Base-by-base conservation (phyloP, 345 rosid genomes). In the Eucalyptus polybractea region DNA sequence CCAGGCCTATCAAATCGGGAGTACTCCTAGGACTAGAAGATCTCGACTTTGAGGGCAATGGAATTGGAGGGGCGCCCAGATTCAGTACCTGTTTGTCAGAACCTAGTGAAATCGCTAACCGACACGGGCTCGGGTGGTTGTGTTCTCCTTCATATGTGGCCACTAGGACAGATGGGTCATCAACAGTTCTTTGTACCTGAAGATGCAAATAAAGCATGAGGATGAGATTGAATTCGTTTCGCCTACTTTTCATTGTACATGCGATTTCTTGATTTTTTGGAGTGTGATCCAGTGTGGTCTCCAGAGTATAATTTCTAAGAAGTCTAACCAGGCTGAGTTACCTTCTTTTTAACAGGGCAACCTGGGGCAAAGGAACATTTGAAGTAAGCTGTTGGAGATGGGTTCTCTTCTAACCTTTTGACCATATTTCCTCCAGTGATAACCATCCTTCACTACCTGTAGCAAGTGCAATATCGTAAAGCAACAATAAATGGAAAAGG, bases 351-450 rank as follows among this genome's bases (percentile, higher is more conserved):
- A 4, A 95, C 99, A 2, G 98, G 97, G 92, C 99, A 97, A 72
- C 88, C 88, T 14, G 97, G 99, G 37, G 99, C 98, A 83, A 89
- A 94, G 8, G 99, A 97, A 90, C 99, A 97, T 92, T 92, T 95
- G 90, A 92, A 97, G 93, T 97, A 97, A 89, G 99, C 99, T 88
- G 98, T 94, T 17, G 99, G 99, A 21, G 95, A 97, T 6, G 99
- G 97, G 91, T 97, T 97, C 99, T 92, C 96, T 95, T 21, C 99
- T 97, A 22, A 96, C 98, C 91, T 97, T 97, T 89, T 96, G 99
- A 37, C 99, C 99, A 56, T 97, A 97, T 92, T 97, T 97, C 90
- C 99, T 94, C 99, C 99, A 97, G 91, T 97, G 98, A 92, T 93
- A 96, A 65, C 47, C 47, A 45, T 97, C 99, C 80, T 91, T 96